Evolutionary conservation across 495 filamentous ascomycete genomes (phyloP), one percentile per base, ranked within the genome.

Genomic region (Lepidopterella palustris): DNA sequence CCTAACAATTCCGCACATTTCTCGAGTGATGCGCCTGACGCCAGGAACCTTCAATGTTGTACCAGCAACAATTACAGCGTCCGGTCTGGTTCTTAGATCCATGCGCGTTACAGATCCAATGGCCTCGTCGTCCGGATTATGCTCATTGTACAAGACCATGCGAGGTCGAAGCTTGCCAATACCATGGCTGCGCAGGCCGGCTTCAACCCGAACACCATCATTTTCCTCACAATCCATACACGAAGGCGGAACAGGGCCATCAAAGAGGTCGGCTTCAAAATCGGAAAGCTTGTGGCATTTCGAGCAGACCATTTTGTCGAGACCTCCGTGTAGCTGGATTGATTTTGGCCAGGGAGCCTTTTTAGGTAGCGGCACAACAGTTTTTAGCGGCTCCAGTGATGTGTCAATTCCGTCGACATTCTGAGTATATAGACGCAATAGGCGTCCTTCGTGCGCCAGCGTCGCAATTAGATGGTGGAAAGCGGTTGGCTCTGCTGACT

Each of bases 351-450:
- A 98, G 2, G 88, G 89, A 13, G 86, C 92, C 73, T 95, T 96
- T 47, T 74, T 72, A 32, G 77, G 77, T 5, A 89, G 73, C 0
- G 92, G 92, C 2, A 95, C 82, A 32, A 79, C 78, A 1, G 93
- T 97, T 5, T 80, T 77, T 13, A 98, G 78, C 1, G 92, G 91
- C 26, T 81, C 76, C 75, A 97, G 83, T 15, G 85, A 83, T 5
- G 89, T 93, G 64, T 98, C 93, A 60, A 98, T 85, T 48, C 89
- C 88, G 72, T 98, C 93, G 20, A 98, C 92, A 62, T 98, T 98
- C 65, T 98, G 93, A 9, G 86, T 90, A 72, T 98, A 98, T 8
- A 98, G 79, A 21, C 93, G 89, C 64, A 96, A 77, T n/a, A 98
- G 77, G 2, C 93, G 88, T 45, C 85, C 89, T 71, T 97, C 89